Evolutionary conservation across 2,329 filamentous ascomycete genomes (phyloP).

Genomic region (Didymella pomorum): DNA sequence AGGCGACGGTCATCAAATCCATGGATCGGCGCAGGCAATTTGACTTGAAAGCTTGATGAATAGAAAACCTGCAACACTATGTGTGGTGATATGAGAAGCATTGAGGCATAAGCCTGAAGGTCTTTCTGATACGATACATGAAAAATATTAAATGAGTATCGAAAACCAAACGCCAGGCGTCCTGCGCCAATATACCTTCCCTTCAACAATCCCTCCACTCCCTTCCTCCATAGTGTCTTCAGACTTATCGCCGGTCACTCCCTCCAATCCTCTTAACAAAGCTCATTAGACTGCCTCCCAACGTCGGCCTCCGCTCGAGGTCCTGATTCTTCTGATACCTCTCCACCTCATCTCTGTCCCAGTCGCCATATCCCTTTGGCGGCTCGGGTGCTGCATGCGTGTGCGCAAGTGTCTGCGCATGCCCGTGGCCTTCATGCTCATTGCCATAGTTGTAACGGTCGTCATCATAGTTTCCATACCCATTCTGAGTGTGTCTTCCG

Average conservation of each 20-base stretch:
- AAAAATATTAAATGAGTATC: conserved; percentile 9
- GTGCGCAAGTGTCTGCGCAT: background rate
- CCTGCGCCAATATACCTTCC: conserved; percentile 15
- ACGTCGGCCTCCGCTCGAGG: conserved; percentile 37
- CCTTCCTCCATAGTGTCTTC: no score
- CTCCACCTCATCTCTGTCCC: conserved; percentile 26
- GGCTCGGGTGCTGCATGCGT: background rate
- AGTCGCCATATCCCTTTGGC: conserved; percentile 14
- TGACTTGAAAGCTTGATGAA: no score
- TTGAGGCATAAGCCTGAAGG: no score
- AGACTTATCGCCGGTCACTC: conserved; percentile 16
- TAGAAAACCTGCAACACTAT: no score
- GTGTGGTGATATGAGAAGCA: no score
- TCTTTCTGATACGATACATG: background rate
- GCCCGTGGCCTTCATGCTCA: background rate
- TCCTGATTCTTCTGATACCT: conserved; percentile 29
- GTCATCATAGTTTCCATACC: background rate
- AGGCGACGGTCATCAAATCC: no score
- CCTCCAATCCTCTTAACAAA: conserved; percentile 26
- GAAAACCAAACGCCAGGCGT: conserved; percentile 17
- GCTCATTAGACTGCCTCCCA: conserved; percentile 38
- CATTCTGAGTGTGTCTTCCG: background rate
- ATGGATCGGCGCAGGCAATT: no score
- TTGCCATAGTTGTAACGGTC: conserved; percentile 3
- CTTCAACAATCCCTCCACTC: no score